A percentile compares a stretch with the other conserved stretches of the same genome.
Evolutionary conservation across 2,329 filamentous ascomycete species (phyloP).

Genomic region (Colletotrichum chrysophilum): DNA sequence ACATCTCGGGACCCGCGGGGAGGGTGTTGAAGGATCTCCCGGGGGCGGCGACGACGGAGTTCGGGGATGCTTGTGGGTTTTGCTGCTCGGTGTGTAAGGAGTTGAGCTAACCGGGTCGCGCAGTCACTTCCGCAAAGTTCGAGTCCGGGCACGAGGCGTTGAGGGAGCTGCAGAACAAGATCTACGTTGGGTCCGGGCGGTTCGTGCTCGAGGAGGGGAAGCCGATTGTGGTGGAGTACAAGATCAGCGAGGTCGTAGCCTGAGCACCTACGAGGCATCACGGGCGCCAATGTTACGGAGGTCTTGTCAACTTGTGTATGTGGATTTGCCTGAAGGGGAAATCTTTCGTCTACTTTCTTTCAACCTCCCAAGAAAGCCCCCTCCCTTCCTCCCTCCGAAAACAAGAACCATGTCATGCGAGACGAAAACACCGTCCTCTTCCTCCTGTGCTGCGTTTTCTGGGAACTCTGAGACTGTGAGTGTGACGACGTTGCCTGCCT

Average conservation of each 20-base stretch:
- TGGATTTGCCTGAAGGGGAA: background rate
- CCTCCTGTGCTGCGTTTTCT: background rate
- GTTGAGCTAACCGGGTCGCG: background rate
- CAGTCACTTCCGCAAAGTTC: conserved; percentile 42
- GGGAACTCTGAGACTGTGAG: background rate
- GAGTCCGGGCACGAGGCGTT: conserved; percentile 40
- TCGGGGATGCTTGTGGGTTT: conserved; percentile 43
- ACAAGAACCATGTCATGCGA: background rate
- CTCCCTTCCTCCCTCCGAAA: background rate
- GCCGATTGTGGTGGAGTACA: conserved; percentile 44
- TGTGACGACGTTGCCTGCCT: conserved; percentile 8
- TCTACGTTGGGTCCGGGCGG: conserved; percentile 46
- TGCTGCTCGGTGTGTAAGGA: too few relatives aligned
- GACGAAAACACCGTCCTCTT: background rate
- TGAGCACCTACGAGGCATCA: background rate
- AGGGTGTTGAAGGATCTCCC: conserved; percentile 33
- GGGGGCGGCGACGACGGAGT: conserved; percentile 42
- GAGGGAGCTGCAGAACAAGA: conserved; percentile 38
- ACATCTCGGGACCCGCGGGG: conserved; percentile 34
- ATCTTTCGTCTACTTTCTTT: background rate
- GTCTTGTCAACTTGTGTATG: background rate
- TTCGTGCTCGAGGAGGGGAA: conserved; percentile 41
- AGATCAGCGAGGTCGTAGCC: conserved; percentile 43
- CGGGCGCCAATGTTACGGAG: background rate
- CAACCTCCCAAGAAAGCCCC: background rate